Base-by-base conservation (phyloP, 2,329 filamentous ascomycete species). In the Delphinella strobiligena region DNA sequence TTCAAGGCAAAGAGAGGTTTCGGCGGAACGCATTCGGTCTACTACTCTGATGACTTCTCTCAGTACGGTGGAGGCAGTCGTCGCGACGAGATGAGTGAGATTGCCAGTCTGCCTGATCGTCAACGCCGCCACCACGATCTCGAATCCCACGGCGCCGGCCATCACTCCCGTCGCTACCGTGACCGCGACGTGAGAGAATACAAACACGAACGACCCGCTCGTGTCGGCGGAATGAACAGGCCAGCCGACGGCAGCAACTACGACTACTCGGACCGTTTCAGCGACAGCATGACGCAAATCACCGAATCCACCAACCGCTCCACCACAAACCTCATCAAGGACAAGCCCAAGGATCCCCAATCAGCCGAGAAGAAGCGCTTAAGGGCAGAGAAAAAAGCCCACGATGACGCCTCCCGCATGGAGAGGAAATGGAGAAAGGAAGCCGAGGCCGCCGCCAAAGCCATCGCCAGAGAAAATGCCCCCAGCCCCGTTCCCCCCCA, bases 191-290 rank as follows among this genome's bases (percentile, higher is more conserved):
- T 96, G 41, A 76, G 81, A 43, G 76, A 76, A 24, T 96, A 96
- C 67, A 82, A 88, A 17, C 73, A 86, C 54, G 89, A 96, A 64
- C 84, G 80, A 58, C 68, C 86, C 2, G 89, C 89, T 1, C 74
- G 82, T 37, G 87, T 96, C 2, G 89, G 89, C 27, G 89, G 89
- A 15, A 66, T 96, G 59, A 96, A 96, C 63, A 79, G 80, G 51
- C 71, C 82, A 49, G 72, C 79, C 32, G 89, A 95, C 50, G 82
- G 80, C 45, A 82, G 78, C 44, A 68, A 75, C 48, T 93, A 85
- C 71, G 83, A 93, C 55, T 84, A 83, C 59, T 80, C 80, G 36
- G 77, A 69, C 49, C 68, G 75, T 37, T n/a, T 12, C 22, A 71
- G 76, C 45, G 72, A 82, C 47, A 67, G 81, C 30, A 56, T 59